Conservation (phyloP, 2,329 filamentous ascomycete genomes). For the Truncatella angustata region DNA sequence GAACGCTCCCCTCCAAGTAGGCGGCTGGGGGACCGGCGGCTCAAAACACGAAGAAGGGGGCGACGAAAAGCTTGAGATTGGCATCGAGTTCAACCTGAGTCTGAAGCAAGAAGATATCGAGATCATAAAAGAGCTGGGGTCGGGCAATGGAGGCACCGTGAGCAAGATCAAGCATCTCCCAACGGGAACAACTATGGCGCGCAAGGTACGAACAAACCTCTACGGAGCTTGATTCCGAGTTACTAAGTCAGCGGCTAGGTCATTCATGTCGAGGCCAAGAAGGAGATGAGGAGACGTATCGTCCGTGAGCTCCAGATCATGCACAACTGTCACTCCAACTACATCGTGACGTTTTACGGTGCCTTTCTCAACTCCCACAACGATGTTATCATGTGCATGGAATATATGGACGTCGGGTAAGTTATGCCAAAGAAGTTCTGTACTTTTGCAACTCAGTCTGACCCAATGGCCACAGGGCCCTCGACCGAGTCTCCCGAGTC, state of each 20-base stretch:
- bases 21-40: slow-evolving; percentile 40
- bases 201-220: slow-evolving; percentile 66
- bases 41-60: slow-evolving; percentile 46
- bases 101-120: slow-evolving; percentile 88
- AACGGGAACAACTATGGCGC: slow-evolving; percentile 94
- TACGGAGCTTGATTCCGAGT: not conserved
- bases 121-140: slow-evolving; percentile 89
- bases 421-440: slow-evolving; percentile 32
- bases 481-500: slow-evolving; percentile 90
- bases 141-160: slow-evolving; percentile 95
- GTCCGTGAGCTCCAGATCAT: slow-evolving; percentile 97
- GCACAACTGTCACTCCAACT: slow-evolving; percentile 94
- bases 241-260: slow-evolving; percentile 55
- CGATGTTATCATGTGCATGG: slow-evolving; percentile 99
- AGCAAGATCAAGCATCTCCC: slow-evolving; percentile 96
- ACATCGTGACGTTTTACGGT: slow-evolving; percentile 97
- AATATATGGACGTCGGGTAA: slow-evolving; percentile 99
- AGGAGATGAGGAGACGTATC: slow-evolving; percentile 94
- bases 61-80: slow-evolving; percentile 79
- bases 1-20: slow-evolving; percentile 64
- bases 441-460: slow-evolving; percentile 15
- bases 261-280: slow-evolving; percentile 97
- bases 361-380: slow-evolving; percentile 95
- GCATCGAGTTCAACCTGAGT: slow-evolving; percentile 94
- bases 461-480: slow-evolving; percentile 57